Evolutionary conservation across 345 rosid genomes (phyloP), one percentile per base, ranked within the genome.

Genomic region (Pseudoturritis turrita): DNA sequence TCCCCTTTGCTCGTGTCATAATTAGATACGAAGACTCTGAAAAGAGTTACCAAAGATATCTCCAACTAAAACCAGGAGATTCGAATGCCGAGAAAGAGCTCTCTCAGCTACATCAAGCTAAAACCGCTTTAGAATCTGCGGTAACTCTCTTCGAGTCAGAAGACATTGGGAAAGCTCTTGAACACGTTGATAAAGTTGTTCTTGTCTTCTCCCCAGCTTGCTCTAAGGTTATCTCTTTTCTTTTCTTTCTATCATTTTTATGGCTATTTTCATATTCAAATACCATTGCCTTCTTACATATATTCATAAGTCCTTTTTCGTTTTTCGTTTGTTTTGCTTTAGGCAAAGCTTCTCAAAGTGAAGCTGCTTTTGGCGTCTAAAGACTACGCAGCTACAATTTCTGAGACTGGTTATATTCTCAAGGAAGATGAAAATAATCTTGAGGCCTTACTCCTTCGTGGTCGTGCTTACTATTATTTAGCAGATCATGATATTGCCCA

Each of bases 401-500:
- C 98, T 28, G 99, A 96, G 75, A 52, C 86, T 62, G 98, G 99
- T 33, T 87, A 52, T 78, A 82, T 95, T 71, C 90, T 95, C 15
- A 92, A 88, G 76, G 96, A 89, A 83, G 89, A 92, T 61, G 99
- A 95, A 80, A 86, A 77, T 57, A 85, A 88, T 62, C 82, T 92
- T 11, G 99, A 92, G 11, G 99, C 98, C 39, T 74, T 91, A 26
- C 87, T 95, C 60, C 91, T 88, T 45, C 97, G 99, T 70, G 99
- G 99, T 47, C 94, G 94, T 82, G 99, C 96, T 64, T 95, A 92
- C 75, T 95, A 92, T 66, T 95, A 92, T 87, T 83, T 95, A 75
- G 98, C 98, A 55, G 99, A 92, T 83, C 99, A 92, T 65, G 99
- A 95, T 71, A 86, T 95, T 78, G 99, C 99, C 41, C 82, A 84